A percentile compares a stretch with the other conserved stretches of the same genome.
These are phyloP conservation scores for Gossypium australe DNA, from an alignment of 345 rosid species.

Conservation along the genomic window DNA sequence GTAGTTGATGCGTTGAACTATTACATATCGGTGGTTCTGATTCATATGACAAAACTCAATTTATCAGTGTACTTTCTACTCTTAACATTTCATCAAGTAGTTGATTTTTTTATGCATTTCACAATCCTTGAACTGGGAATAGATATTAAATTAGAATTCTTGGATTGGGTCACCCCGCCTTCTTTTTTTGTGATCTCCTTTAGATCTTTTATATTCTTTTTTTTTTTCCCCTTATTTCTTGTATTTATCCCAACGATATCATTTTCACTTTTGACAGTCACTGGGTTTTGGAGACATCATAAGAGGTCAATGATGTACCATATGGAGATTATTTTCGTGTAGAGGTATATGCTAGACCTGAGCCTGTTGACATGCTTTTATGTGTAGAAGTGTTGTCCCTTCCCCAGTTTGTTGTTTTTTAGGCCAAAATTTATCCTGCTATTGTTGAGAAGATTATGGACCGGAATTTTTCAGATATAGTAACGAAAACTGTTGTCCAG, in stretches of 20 bases:
- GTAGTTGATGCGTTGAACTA: background rate
- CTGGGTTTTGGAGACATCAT: conserved; percentile 78
- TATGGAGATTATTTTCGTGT: conserved; percentile 86
- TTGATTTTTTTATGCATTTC: background rate
- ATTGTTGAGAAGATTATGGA: background rate
- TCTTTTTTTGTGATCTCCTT: background rate
- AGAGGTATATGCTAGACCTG: conserved; percentile 52
- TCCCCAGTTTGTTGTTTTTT: background rate
- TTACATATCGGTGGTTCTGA: background rate
- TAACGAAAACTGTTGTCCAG: background rate
- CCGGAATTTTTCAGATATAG: background rate
- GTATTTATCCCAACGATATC: conserved; percentile 11
- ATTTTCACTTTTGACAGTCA: conserved; percentile 46
- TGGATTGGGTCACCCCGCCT: background rate
- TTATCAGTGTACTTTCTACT: no score
- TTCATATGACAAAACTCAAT: background rate
- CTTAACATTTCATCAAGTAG: background rate
- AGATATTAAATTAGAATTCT: background rate
- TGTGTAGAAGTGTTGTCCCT: background rate
- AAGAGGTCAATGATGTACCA: conserved; percentile 78
- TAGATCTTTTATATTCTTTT: background rate
- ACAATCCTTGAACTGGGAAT: background rate
- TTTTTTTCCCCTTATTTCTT: background rate
- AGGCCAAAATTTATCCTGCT: background rate
- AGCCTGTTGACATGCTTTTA: background rate